These are phyloP conservation scores for Fusarium sulawesiense DNA, from an alignment of 2,329 filamentous ascomycete genomes.

Conservation along the genomic window DNA sequence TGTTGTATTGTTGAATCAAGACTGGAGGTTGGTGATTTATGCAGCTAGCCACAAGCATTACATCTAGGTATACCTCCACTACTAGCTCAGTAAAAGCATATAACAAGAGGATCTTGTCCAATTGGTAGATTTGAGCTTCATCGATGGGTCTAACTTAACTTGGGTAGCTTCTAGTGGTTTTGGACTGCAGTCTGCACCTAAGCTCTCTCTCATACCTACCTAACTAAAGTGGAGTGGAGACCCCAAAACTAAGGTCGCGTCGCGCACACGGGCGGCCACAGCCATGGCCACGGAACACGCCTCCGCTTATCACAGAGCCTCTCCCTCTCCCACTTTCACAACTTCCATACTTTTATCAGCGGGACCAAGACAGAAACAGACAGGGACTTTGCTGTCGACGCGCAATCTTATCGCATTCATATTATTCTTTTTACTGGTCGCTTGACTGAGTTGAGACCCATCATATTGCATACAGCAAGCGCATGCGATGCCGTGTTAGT, in stretches of 20 bases:
- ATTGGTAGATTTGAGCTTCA: slow-evolving; percentile 28
- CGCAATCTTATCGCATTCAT: slow-evolving; percentile 12
- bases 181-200: not conserved
- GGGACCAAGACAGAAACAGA: not conserved
- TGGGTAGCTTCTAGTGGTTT: not conserved
- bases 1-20: not conserved
- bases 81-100: slow-evolving; percentile 24
- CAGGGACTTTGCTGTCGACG: slow-evolving; percentile 13
- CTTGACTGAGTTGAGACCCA: slow-evolving; percentile 7
- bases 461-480: slow-evolving; percentile 12
- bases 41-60: slow-evolving; percentile 19
- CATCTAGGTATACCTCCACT: not conserved
- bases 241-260: slow-evolving; percentile 39
- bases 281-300: slow-evolving; percentile 26
- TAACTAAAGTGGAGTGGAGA: slow-evolving; percentile 26
- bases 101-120: not conserved
- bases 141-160: slow-evolving; percentile 9
- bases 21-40: slow-evolving; percentile 18
- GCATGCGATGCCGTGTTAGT: slow-evolving; percentile 43
- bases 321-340: slow-evolving; percentile 37
- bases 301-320: slow-evolving; percentile 41
- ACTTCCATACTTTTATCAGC: slow-evolving; percentile 22
- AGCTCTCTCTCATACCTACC: slow-evolving; percentile 8
- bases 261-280: slow-evolving; percentile 43
- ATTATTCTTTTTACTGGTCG: slow-evolving; percentile 3